Evolutionary conservation across 768 basidiomycete species (phyloP).

Genomic region (Boletus rubescentipes): DNA sequence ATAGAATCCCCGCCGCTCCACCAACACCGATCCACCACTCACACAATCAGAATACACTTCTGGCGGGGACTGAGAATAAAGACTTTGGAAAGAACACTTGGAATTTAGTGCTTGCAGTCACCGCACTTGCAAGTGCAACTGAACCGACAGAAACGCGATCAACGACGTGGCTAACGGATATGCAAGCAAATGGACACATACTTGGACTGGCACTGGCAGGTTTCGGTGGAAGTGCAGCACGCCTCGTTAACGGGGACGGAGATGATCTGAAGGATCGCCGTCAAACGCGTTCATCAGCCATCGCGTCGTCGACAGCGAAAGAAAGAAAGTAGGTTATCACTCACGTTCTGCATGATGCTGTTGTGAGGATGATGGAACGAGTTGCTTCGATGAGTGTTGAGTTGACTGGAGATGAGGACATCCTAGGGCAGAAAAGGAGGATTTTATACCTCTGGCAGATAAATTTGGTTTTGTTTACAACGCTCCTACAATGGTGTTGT

Average conservation of each 20-base stretch:
- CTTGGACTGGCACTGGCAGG: conserved; percentile 11
- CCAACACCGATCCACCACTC: no score
- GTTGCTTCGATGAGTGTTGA: not conserved
- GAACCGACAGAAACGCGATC: not conserved
- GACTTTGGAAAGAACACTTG: no score
- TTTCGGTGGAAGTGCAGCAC: conserved; percentile 8
- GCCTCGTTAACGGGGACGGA: conserved; percentile 10
- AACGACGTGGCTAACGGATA: not conserved
- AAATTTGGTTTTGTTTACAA: not conserved
- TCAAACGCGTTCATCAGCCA: not conserved
- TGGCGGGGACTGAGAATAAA: no score
- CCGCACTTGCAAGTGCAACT: conserved; percentile 16
- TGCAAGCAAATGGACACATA: not conserved
- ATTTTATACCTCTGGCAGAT: no score
- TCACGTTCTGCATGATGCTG: conserved; percentile 22
- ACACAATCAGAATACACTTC: no score
- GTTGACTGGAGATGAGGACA: not conserved
- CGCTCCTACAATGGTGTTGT: not conserved
- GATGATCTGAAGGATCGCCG: conserved; percentile 1
- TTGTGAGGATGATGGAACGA: not conserved
- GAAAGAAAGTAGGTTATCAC: not conserved
- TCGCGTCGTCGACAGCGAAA: not conserved
- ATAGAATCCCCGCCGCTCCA: not conserved
- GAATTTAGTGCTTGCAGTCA: conserved; percentile 15
- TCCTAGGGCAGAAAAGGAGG: not conserved